Evolutionary conservation across 495 filamentous ascomycete genomes (phyloP), one percentile per base, ranked within the genome.

Genomic region (Penicillium diatomitis): DNA sequence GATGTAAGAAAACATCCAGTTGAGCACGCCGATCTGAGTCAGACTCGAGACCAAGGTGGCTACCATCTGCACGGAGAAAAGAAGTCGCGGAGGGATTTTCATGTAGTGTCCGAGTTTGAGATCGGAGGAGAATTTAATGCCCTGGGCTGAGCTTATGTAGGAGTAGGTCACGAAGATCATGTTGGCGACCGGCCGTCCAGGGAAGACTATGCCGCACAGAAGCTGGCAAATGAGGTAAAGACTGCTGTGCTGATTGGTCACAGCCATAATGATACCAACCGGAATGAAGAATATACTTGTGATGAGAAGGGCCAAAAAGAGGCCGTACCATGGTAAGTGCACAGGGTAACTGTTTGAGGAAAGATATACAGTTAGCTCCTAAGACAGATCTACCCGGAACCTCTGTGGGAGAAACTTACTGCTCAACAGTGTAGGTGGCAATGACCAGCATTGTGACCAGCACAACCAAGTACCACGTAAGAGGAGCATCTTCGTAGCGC

Each of bases 81-180:
- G 53, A 27, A 66, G 63, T 8, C 85, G 81, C 0, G 88, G 87
- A 11, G 89, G 88, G 44, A 95, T 89, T 65, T 95, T 94, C 87
- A 94, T 91, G 63, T 95, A 94, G 60, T 91, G 85, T 31, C 89
- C 89, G 0, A 94, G 78, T 61, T 95, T 77, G 1, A 78, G 54
- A 43, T 78, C 75, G 27, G 64, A 62, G 9, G 66, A 66, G 44
- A 72, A 80, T 34, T 64, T 66, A 47, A 79, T 72, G 27, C 73
- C 77, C 53, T 79, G 77, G 6, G 68, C 68, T 10, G 73, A 65
- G 12, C 73, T 74, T 38, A 79, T 74, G 42, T 74, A 76, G 47
- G 87, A 86, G 59, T 90, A 91, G 0, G 85, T 90, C 32, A 88
- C 84, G 57, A 91, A 91, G 27, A 90, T 86, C 87, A 92, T 91